These are phyloP conservation scores for Crassisporium funariophilum DNA, from an alignment of 768 basidiomycete genomes.

Conservation along the genomic window DNA sequence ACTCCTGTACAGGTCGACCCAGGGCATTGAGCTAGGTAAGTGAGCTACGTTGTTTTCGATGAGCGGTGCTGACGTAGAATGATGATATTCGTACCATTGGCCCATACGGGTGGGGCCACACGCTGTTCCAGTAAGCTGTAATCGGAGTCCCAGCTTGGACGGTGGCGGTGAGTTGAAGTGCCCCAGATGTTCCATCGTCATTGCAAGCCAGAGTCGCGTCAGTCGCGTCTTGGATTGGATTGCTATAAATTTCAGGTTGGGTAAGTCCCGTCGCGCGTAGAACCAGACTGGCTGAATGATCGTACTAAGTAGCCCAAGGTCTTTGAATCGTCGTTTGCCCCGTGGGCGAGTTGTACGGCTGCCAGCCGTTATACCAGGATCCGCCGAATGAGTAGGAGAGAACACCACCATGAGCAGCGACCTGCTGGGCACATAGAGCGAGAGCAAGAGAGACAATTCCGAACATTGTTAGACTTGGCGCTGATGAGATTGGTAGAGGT, in stretches of 20 bases:
- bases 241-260: too few species aligned
- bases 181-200: slow-evolving; percentile 43
- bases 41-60: slow-evolving; percentile 30
- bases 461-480: slow-evolving; percentile 27
- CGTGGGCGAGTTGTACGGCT: slow-evolving; percentile 42
- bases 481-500: slow-evolving; percentile 5
- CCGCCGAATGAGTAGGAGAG: slow-evolving; percentile 41
- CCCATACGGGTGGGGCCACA: slow-evolving; percentile 47
- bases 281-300: too few species aligned
- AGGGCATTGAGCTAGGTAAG: slow-evolving; percentile 49
- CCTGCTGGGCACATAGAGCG: slow-evolving; percentile 29
- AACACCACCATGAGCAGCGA: slow-evolving; percentile 46
- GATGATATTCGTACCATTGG: slow-evolving; percentile 38
- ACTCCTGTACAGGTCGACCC: slow-evolving; percentile 43
- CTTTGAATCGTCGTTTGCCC: slow-evolving; percentile 46
- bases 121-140: slow-evolving; percentile 47
- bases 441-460: slow-evolving; percentile 31
- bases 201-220: slow-evolving; percentile 46
- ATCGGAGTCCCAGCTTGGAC: slow-evolving; percentile 45
- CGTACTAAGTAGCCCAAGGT: slow-evolving; percentile 47
- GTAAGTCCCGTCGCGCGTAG: too few species aligned
- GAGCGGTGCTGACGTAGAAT: neutral
- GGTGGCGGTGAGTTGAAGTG: slow-evolving; percentile 43
- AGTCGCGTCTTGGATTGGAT: slow-evolving; percentile 43
- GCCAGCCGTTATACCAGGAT: slow-evolving; percentile 42